Evolutionary conservation across 768 basidiomycete species (phyloP).

Genomic region (Rhizopogon rudus): DNA sequence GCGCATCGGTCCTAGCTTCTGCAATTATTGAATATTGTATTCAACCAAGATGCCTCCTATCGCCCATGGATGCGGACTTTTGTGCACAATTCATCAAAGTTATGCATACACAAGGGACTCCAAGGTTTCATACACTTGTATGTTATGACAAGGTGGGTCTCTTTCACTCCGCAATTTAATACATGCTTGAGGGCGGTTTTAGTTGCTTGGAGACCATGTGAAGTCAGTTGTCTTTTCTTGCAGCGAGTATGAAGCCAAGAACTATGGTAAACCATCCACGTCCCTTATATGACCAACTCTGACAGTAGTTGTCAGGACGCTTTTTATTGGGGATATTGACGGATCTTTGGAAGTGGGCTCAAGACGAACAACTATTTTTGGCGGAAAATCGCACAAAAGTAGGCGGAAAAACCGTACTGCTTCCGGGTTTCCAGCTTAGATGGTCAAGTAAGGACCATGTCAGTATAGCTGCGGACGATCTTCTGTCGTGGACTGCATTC

Average conservation of each 20-base stretch:
- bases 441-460: constrained; percentile 40
- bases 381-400: constrained; percentile 65
- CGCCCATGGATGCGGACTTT: constrained; percentile 95
- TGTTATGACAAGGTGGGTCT: constrained; percentile 73
- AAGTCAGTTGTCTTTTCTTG: constrained; percentile 86
- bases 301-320: constrained; percentile 50
- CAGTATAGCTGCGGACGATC: constrained; percentile 39
- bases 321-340: constrained; percentile 77
- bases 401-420: constrained; percentile 51
- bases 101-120: constrained; percentile 84
- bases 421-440: constrained; percentile 66
- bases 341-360: constrained; percentile 77
- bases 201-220: constrained; percentile 85
- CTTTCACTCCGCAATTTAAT: background rate
- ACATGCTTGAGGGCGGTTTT: constrained; percentile 4
- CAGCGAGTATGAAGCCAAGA: constrained; percentile 93
- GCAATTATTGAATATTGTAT: constrained; percentile 87
- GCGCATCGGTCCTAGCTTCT: constrained; percentile 45
- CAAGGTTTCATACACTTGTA: constrained; percentile 80
- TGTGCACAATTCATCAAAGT: constrained; percentile 88
- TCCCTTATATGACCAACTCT: background rate
- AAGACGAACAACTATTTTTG: constrained; percentile 67
- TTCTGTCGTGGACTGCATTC: constrained; percentile 69
- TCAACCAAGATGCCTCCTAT: constrained; percentile 86
- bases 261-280: constrained; percentile 61